Base-by-base conservation (phyloP, 768 basidiomycete genomes). In the Hemileccinum impolitum region DNA sequence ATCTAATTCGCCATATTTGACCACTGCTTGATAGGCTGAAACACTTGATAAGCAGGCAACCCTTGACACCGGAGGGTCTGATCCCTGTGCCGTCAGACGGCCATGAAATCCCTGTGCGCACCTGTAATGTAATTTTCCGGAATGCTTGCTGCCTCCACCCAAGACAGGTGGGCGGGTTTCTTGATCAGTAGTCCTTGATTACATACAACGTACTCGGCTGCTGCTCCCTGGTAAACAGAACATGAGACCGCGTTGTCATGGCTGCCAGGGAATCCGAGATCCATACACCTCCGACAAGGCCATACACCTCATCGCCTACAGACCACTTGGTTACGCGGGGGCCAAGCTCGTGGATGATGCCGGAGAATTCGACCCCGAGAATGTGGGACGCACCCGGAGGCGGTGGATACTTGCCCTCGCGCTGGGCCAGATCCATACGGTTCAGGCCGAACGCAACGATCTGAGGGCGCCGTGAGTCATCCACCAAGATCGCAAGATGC, bases 71-170 rank as follows among this genome's bases (percentile, higher is more conserved):
- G n/a, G n/a, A n/a, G n/a, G n/a, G n/a, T n/a, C n/a, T 26, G 46
- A 37, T 35, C 30, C 7, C 30, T 28, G 48, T 48, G 21, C 35
- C 39, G 18, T 36, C 36, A 47, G 41, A 32, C 40, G 43, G 57
- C n/a, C 32, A 44, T 42, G 23, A n/a, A 49, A 34, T 48, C 48
- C 23, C 56, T 49, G 50, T 23, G 28, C 71, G 54, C 55, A 83
- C 92, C 92, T 47, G 94, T 96, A 48, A 96, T 70, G 70, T 86
- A 94, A 52, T 80, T 84, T 70, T 98, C 94, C 0, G 90, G 90
- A 35, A 96, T 81, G 56, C 83, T 85, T 13, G 94, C 92, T 9
- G 91, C 92, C 61, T 96, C 84, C 0, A 72, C 75, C 88, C 88
- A 95, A 26, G 82, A 79, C 52, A 98, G 71, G 63, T 84, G 69